Evolutionary conservation across 2,329 filamentous ascomycete genomes (phyloP).

Genomic region (Neonectria ditissima): DNA sequence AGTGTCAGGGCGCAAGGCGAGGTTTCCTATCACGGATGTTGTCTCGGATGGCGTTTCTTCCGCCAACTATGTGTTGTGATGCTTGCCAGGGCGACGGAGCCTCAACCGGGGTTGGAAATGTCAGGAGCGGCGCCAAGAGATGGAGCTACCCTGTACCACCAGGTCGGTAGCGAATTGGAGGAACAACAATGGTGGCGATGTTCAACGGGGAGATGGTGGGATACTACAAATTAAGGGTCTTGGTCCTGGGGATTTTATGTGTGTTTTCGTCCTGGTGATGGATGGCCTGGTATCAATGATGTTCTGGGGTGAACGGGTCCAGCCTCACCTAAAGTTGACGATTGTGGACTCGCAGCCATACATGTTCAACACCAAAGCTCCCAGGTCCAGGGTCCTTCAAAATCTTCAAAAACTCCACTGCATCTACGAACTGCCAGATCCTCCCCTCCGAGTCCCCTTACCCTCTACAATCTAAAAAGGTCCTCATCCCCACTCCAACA

Average conservation of each 20-base stretch:
- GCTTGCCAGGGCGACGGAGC: background rate
- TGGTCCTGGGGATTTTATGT: background rate
- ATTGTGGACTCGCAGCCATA: background rate
- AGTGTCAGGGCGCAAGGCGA: background rate
- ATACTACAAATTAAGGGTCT: background rate
- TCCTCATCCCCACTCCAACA: background rate
- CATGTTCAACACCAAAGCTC: background rate
- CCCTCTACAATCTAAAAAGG: background rate
- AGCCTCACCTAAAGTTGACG: background rate
- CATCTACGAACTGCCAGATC: background rate
- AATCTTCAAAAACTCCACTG: background rate
- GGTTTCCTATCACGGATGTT: background rate
- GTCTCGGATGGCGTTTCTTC: slow-evolving; percentile 22
- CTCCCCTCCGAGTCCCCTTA: background rate
- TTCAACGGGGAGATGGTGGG: too few relatives aligned
- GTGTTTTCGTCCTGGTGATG: background rate
- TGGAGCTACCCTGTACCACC: background rate
- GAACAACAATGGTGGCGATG: too few relatives aligned
- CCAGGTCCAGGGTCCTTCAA: too few relatives aligned
- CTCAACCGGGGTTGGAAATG: background rate
- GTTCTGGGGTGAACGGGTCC: background rate
- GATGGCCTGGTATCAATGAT: background rate
- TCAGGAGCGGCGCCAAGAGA: slow-evolving; percentile 3
- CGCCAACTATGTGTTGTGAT: slow-evolving; percentile 11
- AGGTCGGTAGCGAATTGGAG: background rate